Evolutionary conservation across 495 filamentous ascomycete species (phyloP).

Genomic region (Penicillium turbatum): DNA sequence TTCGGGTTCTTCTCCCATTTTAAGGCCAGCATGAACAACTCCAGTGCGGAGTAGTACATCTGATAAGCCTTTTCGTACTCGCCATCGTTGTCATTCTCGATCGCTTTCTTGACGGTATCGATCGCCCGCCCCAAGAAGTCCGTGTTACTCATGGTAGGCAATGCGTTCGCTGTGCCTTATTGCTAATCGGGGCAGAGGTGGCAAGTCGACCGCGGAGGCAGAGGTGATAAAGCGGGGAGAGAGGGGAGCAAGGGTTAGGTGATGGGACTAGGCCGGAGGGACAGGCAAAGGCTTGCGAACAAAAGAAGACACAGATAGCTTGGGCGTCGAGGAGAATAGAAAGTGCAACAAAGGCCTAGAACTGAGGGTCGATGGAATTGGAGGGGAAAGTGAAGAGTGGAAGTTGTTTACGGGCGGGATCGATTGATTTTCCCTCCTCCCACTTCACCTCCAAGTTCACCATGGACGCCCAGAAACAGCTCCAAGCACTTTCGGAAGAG

Average conservation of each 20-base stretch:
- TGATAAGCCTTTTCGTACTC: conserved; percentile 97
- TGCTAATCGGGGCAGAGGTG: conserved; percentile 13
- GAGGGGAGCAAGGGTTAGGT: conserved; percentile 15
- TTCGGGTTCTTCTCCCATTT: conserved; percentile 99
- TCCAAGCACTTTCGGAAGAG: conserved; percentile 81
- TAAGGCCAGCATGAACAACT: conserved; percentile 92
- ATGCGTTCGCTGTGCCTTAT: conserved; percentile 2
- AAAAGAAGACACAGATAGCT: neutral
- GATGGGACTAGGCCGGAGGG: conserved; percentile 17
- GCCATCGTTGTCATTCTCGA: conserved; percentile 90
- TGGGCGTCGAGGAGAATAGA: neutral
- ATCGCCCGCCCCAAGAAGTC: conserved; percentile 96
- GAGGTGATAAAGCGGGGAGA: conserved; percentile 26
- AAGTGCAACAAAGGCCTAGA: conserved; percentile 4
- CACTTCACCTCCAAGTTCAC: conserved; percentile 23
- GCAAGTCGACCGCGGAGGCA: conserved; percentile 23
- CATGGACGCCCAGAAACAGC: conserved; percentile 58
- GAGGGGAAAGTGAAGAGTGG: conserved; percentile 15
- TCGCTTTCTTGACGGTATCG: conserved; percentile 91
- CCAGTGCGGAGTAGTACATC: conserved; percentile 86
- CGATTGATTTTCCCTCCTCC: conserved; percentile 25
- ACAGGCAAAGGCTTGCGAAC: conserved; percentile 1
- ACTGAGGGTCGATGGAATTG: conserved; percentile 18
- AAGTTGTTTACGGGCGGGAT: conserved; percentile 28
- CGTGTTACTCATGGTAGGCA: conserved; percentile 79